phyloP scores from a whole-genome alignment of 2,329 filamentous ascomycete species.

The Venturia nashicola region DNA sequence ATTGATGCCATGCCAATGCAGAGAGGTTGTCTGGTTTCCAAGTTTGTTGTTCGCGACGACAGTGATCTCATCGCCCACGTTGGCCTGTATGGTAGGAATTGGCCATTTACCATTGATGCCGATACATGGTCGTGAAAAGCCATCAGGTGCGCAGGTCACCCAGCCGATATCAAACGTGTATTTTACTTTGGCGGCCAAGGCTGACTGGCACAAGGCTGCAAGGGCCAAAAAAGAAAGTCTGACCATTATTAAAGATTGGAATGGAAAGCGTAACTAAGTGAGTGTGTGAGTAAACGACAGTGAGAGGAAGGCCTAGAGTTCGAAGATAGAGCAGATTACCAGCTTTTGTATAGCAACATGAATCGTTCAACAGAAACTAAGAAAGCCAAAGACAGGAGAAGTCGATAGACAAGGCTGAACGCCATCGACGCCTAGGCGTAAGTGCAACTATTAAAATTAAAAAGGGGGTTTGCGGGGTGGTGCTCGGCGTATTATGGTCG shows the following conservation, averaged over 20 bases:
- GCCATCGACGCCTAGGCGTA: neutral
- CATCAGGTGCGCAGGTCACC: slow-evolving; percentile 44
- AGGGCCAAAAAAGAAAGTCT: neutral
- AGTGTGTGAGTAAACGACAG: neutral
- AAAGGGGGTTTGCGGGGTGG: neutral
- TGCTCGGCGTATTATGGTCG: neutral
- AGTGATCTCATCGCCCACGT: slow-evolving; percentile 48
- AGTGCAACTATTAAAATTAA: neutral
- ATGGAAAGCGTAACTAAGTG: neutral
- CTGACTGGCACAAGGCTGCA: slow-evolving; percentile 21
- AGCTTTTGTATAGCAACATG: neutral
- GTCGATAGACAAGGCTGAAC: neutral
- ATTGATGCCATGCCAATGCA: slow-evolving; percentile 55
- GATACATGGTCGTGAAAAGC: slow-evolving; percentile 52
- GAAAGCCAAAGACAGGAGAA: neutral
- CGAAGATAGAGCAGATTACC: neutral
- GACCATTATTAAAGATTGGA: neutral
- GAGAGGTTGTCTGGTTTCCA: slow-evolving; percentile 49
- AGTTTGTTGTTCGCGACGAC: slow-evolving; percentile 48
- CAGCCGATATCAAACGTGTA: slow-evolving; percentile 42
- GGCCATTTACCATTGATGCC: slow-evolving; percentile 71
- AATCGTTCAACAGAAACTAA: neutral
- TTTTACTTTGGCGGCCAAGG: neutral
- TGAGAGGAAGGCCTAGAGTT: neutral
- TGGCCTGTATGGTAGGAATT: slow-evolving; percentile 51